Base-by-base conservation (phyloP, 768 basidiomycete species). In the Galerina sulciceps region DNA sequence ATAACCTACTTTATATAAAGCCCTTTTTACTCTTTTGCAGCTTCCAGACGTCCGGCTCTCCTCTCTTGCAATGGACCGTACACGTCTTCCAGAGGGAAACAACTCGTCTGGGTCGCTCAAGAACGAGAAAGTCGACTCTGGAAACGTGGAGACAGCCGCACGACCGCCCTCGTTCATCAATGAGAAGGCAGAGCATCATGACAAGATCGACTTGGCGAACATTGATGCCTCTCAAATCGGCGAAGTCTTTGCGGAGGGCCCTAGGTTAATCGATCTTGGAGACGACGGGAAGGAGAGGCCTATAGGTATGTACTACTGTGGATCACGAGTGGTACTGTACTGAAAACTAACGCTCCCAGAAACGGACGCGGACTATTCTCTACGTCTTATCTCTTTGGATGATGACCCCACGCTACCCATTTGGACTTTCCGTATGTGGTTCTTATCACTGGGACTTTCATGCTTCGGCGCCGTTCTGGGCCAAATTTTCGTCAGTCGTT, bases 391-490 rank as follows among this genome's bases (percentile, higher is more conserved):
- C 57, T 82, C 81, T 1, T 70, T 83, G 9, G 81, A 82, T 38
- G 83, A 84, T 61, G 82, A 84, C 65, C 78, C 84, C 0, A 73
- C 73, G 0, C 71, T 83, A 2, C 81, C 77, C 2, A 69, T 75
- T 3, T 79, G 80, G 61, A 85, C 84, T 0, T 84, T 86, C 70
- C 73, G 85, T 17, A 80, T 83, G 65, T 79, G 81, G 75, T 79
- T 85, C 68, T 71, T 85, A 1, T 79, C 79, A 22, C 64, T 84
- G 15, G 84, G 83, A 2, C 75, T 85, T 10, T 77, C 82, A 8
- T 81, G 81, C 53, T 86, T 86, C 64, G 83, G 82, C 57, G 76
- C 73, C 45, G 84, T 84, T 1, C 66, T 81, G 2, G 72, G 79
- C 2, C 78, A 81, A 58, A 80, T 82, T 31, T 81, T 83, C 64